Conservation (phyloP, 2,329 filamentous ascomycete genomes). For the Exophiala spinifera region DNA sequence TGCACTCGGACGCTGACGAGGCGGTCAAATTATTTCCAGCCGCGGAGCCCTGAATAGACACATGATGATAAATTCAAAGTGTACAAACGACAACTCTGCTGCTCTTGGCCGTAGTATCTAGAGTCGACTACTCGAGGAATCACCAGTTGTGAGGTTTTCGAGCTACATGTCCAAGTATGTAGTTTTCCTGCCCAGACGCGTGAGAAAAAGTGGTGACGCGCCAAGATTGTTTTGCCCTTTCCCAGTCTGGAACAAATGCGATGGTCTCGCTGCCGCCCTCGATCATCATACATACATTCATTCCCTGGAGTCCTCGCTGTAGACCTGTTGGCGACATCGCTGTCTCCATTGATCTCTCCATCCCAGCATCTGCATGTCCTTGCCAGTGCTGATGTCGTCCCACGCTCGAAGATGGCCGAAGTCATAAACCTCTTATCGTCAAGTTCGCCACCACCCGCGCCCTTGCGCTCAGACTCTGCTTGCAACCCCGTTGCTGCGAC, state of each 20-base stretch:
- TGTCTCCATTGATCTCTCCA: neutral
- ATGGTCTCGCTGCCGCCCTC: neutral
- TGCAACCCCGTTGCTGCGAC: neutral
- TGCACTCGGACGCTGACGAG: conserved; percentile 6
- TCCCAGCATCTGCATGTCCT: neutral
- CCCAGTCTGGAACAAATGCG: neutral
- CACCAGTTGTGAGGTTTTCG: too few relatives aligned
- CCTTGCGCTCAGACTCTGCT: neutral
- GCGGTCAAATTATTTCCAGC: conserved; percentile 10
- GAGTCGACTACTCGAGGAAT: too few relatives aligned
- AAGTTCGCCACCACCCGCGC: conserved; percentile 9
- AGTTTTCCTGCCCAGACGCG: neutral
- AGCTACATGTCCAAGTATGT: neutral
- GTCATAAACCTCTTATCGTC: conserved; percentile 23
- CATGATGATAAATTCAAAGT: neutral
- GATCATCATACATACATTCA: neutral
- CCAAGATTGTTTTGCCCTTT: conserved; percentile 1
- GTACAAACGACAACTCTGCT: neutral
- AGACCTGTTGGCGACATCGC: neutral
- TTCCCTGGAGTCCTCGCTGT: too few relatives aligned
- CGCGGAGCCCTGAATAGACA: neutral
- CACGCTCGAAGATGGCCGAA: conserved; percentile 6
- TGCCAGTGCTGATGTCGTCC: neutral
- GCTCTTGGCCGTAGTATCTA: neutral
- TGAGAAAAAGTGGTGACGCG: neutral